These are phyloP conservation scores for Phytophthora multivora DNA, from an alignment of 352 stramenopile species.

Conservation along the genomic window DNA sequence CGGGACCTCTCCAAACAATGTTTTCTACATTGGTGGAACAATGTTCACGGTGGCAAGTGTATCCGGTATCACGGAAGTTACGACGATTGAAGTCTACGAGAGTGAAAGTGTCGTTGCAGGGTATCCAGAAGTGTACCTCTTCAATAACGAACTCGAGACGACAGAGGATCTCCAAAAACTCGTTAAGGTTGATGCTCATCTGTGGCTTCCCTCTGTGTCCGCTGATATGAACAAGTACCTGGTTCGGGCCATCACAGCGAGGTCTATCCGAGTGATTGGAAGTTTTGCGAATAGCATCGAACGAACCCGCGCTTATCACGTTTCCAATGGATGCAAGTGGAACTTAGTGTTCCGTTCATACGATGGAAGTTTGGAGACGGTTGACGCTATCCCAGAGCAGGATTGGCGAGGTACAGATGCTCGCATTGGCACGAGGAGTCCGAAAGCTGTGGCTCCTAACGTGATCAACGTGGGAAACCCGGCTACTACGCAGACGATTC, in stretches of 20 bases:
- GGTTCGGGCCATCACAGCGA: slow-evolving; percentile 25
- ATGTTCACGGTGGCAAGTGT: slow-evolving; percentile 46
- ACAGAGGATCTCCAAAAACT: slow-evolving; percentile 55
- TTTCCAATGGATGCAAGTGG: slow-evolving; percentile 60
- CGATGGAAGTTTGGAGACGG: slow-evolving; percentile 51
- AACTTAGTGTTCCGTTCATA: slow-evolving; percentile 77
- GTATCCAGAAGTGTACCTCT: slow-evolving; percentile 47
- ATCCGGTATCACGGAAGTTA: slow-evolving; percentile 29
- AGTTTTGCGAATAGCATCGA: slow-evolving; percentile 50
- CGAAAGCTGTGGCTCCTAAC: slow-evolving; percentile 41
- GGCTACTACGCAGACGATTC: slow-evolving; percentile 54
- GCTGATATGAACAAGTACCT: slow-evolving; percentile 59
- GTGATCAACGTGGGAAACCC: slow-evolving; percentile 61
- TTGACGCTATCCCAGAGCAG: slow-evolving; percentile 63
- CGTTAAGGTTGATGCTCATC: slow-evolving; percentile 39
- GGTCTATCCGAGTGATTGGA: slow-evolving; percentile 56
- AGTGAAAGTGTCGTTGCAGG: slow-evolving; percentile 38
- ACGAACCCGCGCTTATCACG: slow-evolving; percentile 38
- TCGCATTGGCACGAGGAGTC: slow-evolving; percentile 48
- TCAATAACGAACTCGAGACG: slow-evolving; percentile 69
- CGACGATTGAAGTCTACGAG: slow-evolving; percentile 38
- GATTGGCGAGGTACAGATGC: slow-evolving; percentile 63
- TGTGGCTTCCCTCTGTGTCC: slow-evolving; percentile 56
- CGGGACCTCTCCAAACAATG: background rate
- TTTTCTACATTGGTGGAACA: slow-evolving; percentile 47